phyloP scores from a whole-genome alignment of 768 basidiomycete genomes.

The Macrolepiota albuminosa region DNA sequence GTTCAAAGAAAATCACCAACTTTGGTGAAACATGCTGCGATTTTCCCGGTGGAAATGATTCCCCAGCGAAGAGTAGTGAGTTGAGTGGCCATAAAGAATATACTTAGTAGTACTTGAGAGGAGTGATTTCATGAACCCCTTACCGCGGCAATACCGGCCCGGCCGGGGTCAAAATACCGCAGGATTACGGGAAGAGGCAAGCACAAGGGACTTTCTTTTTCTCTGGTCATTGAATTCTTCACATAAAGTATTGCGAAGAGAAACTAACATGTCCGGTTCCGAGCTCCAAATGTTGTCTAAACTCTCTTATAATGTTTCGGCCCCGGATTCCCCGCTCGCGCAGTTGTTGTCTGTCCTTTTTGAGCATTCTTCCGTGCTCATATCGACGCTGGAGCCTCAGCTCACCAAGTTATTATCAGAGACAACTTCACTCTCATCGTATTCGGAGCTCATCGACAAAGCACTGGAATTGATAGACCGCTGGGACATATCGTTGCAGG shows the following conservation, averaged over 20 bases:
- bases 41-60: conserved; percentile 78
- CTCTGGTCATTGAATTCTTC: background rate
- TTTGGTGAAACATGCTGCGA: conserved; percentile 64
- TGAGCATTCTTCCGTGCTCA: conserved; percentile 57
- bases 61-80: conserved; percentile 69
- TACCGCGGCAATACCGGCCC: conserved; percentile 1
- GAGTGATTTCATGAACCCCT: background rate
- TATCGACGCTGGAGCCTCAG: conserved; percentile 43
- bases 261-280: conserved; percentile 1
- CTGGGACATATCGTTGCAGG: conserved; percentile 49
- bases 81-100: conserved; percentile 24
- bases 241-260: background rate
- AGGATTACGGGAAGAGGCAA: too few relatives aligned
- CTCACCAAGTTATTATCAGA: conserved; percentile 30
- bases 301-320: conserved; percentile 27
- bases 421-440: conserved; percentile 28
- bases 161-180: background rate
- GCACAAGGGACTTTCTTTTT: too few relatives aligned
- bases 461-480: conserved; percentile 43
- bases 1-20: conserved; percentile 27
- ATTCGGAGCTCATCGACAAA: conserved; percentile 51
- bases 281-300: conserved; percentile 30
- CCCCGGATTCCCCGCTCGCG: conserved; percentile 31
- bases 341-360: conserved; percentile 23
- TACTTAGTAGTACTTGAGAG: background rate